Evolutionary conservation across 2,329 filamentous ascomycete genomes (phyloP).

Genomic region (Davidsoniella neocaledoniae): DNA sequence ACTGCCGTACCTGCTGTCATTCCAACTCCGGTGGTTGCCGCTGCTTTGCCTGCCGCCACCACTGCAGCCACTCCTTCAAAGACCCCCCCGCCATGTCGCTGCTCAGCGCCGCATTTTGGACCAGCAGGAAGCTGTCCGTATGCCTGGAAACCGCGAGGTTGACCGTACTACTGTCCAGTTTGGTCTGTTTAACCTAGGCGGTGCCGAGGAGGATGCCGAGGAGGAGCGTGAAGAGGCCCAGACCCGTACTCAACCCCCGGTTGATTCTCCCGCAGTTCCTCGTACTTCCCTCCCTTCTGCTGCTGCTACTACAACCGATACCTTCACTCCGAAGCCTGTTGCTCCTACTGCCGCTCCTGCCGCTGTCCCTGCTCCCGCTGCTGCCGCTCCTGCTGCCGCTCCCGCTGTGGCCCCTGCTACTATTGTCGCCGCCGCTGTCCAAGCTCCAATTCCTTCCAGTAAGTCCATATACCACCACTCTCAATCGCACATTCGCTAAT

Average conservation of each 20-base stretch:
- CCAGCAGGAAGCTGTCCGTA: slow-evolving; percentile 93
- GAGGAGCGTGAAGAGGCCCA: slow-evolving; percentile 90
- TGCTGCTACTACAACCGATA: slow-evolving; percentile 36
- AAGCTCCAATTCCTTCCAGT: background rate
- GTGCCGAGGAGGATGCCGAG: slow-evolving; percentile 73
- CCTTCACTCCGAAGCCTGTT: slow-evolving; percentile 39
- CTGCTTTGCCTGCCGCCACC: slow-evolving; percentile 37
- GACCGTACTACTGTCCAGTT: slow-evolving; percentile 91
- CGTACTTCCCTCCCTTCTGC: slow-evolving; percentile 73
- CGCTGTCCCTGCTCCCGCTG: slow-evolving; percentile 16
- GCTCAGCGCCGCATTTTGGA: slow-evolving; percentile 78
- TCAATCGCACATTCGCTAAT: background rate
- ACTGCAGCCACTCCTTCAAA: slow-evolving; percentile 43
- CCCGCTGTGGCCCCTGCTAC: slow-evolving; percentile 14
- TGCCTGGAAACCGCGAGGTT: slow-evolving; percentile 92
- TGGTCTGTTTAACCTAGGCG: slow-evolving; percentile 82
- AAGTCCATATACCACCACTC: background rate
- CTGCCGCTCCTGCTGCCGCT: background rate
- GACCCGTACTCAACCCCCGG: slow-evolving; percentile 81
- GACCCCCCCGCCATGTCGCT: slow-evolving; percentile 52
- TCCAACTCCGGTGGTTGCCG: slow-evolving; percentile 39
- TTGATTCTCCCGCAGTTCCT: slow-evolving; percentile 78
- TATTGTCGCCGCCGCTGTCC: slow-evolving; percentile 15
- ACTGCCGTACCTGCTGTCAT: slow-evolving; percentile 46
- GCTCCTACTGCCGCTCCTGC: slow-evolving; percentile 20